A percentile compares a stretch with the other conserved stretches of the same genome.
phyloP scores from a whole-genome alignment of 2,329 filamentous ascomycete species.

The Colletotrichum destructivum region DNA sequence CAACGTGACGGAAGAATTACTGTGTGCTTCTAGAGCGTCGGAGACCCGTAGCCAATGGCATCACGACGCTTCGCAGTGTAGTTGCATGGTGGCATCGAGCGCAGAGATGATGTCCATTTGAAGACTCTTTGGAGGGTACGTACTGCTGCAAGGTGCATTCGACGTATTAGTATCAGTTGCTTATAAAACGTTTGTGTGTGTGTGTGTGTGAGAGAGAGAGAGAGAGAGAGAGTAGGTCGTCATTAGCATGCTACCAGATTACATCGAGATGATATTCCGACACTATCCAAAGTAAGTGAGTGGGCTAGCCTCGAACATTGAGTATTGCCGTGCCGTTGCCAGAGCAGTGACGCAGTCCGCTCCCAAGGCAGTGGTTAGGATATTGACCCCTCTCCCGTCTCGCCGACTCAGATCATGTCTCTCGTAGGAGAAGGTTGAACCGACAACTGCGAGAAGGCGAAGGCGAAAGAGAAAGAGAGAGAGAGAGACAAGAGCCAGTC shows the following conservation, averaged over 20 bases:
- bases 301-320: constrained; percentile 10
- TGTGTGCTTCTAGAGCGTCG: background rate
- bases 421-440: constrained; percentile 17
- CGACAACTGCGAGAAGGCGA: constrained; percentile 1
- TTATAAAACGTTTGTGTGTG: no score
- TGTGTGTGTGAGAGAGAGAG: background rate
- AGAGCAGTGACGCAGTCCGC: constrained; percentile 34
- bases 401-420: constrained; percentile 9
- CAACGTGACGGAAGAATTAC: constrained; percentile 1
- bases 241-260: no score
- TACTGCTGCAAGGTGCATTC: background rate
- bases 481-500: background rate
- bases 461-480: background rate
- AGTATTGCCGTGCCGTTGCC: constrained; percentile 28
- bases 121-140: background rate
- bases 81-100: background rate
- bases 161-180: background rate
- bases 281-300: background rate
- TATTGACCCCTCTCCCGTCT: constrained; percentile 27
- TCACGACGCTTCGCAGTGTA: constrained; percentile 2
- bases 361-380: constrained; percentile 5
- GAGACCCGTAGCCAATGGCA: constrained; percentile 11
- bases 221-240: no score
- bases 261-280: background rate
- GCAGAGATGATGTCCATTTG: background rate